These are phyloP conservation scores for Pulveroboletus sp. DNA, from an alignment of 768 basidiomycete species.

Conservation along the genomic window DNA sequence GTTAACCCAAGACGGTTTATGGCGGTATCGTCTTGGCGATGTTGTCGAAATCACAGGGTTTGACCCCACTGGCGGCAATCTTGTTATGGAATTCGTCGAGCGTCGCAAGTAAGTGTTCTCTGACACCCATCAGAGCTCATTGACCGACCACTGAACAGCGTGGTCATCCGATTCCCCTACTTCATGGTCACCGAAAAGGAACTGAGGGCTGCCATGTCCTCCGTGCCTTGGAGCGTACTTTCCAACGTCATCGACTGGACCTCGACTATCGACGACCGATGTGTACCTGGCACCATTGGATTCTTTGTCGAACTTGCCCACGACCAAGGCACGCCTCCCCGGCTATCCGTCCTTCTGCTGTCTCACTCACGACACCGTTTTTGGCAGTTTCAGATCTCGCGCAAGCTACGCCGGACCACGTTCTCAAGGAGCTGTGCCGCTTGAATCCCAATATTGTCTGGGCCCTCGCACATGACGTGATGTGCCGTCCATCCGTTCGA, in stretches of 20 bases:
- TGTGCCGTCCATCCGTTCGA: background rate
- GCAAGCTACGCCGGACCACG: too few species aligned
- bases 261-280: constrained; percentile 2
- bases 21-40: too few species aligned
- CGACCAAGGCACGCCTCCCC: background rate
- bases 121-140: too few species aligned
- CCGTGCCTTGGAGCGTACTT: background rate
- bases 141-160: background rate
- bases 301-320: constrained; percentile 5
- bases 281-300: background rate
- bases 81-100: background rate
- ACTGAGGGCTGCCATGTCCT: background rate
- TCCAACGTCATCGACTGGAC: background rate
- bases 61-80: too few species aligned
- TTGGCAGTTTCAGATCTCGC: background rate
- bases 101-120: too few species aligned
- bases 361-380: background rate
- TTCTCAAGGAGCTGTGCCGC: too few species aligned
- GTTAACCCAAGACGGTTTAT: too few species aligned
- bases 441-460: too few species aligned
- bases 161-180: background rate
- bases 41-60: too few species aligned
- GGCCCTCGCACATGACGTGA: background rate
- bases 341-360: background rate
- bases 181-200: background rate